Base-by-base conservation (phyloP, 768 basidiomycete species). In the Cyclocybe aegerita region DNA sequence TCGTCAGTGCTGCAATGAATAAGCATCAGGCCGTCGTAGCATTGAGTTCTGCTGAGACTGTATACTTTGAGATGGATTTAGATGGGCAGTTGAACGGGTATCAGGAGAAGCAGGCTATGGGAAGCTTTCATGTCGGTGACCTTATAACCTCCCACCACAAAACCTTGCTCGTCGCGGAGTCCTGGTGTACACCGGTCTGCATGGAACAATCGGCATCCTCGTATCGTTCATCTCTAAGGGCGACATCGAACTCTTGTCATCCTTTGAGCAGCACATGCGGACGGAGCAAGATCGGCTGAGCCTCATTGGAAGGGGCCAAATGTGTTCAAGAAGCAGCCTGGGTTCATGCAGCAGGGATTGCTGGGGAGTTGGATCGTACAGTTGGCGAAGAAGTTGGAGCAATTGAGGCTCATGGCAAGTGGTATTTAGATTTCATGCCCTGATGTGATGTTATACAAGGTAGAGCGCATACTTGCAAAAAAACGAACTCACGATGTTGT, bases 1-100 rank as follows among this genome's bases (percentile, higher is more conserved):
- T 98, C 57, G 92, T 98, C 2, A 79, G 85, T 34, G 95, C 96
- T 7, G 89, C 97, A 2, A 98, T 95, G 38, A 99, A 99, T 73
- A 93, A 94, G 68, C 81, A 95, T 29, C 97, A 99, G 63, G 94
- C 98, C 23, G 94, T 97, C 34, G 91, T 96, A 33, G 97, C 96
- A 0, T 68, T 98, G 46, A 95, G 90, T 66, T 90, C 90, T 9
- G 93, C 93, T n/a, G 97, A 99, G 73, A 74, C 98, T 38, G 95
- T 98, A 7, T 99, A 99, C 74, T 99, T 98, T 54, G 96, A 98
- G 70, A 73, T 99, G 57, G 96, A 99, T 69, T 68, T 93, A 53
- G 95, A 98, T 56, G 97, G 97, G 0, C 94, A 97, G 63, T 70
- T 98, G 60, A 97, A 96, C 64, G 97, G 98, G 63, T 99, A 95